Evolutionary conservation across 441 rosid genomes (phyloP).

Genomic region (Daphne laureola): DNA sequence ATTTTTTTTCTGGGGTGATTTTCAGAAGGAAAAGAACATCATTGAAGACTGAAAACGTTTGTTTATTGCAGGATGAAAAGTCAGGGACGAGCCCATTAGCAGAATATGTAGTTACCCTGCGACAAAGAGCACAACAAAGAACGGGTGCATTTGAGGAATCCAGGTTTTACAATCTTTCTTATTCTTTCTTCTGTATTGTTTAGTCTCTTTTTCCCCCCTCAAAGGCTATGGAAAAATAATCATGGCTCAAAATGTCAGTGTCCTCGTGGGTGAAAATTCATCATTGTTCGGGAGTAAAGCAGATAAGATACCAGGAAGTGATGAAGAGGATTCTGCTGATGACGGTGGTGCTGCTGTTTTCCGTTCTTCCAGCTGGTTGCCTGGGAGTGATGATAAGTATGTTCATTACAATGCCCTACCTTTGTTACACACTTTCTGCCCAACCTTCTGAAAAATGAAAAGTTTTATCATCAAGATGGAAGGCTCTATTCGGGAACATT

Average conservation of each 20-base stretch:
- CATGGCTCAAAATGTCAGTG: conserved; percentile 36
- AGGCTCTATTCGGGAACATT: too few species aligned
- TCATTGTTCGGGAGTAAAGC: conserved; percentile 41
- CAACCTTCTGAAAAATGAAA: too few species aligned
- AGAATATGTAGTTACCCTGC: conserved; percentile 39
- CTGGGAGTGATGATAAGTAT: conserved; percentile 54
- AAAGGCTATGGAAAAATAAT: conserved; percentile 8
- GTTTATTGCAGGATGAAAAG: conserved; percentile 47
- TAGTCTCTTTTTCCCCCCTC: not conserved
- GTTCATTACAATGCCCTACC: conserved; percentile 6
- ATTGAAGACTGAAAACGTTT: not conserved
- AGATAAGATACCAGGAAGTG: conserved; percentile 34
- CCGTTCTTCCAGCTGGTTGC: conserved; percentile 87
- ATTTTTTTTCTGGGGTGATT: not conserved
- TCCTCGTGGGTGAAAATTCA: conserved; percentile 71
- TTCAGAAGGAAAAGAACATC: too few species aligned
- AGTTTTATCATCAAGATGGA: too few species aligned
- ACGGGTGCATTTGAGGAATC: conserved; percentile 67
- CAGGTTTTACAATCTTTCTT: conserved; percentile 37
- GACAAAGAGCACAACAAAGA: conserved; percentile 63
- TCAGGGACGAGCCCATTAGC: conserved; percentile 66
- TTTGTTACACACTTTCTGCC: not conserved
- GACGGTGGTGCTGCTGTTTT: conserved; percentile 45
- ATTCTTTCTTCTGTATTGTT: not conserved
- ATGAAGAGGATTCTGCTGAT: conserved; percentile 41